Evolutionary conservation across 306 rosid species (phyloP), one percentile per base, ranked within the genome.

Genomic region (Abrus precatorius): DNA sequence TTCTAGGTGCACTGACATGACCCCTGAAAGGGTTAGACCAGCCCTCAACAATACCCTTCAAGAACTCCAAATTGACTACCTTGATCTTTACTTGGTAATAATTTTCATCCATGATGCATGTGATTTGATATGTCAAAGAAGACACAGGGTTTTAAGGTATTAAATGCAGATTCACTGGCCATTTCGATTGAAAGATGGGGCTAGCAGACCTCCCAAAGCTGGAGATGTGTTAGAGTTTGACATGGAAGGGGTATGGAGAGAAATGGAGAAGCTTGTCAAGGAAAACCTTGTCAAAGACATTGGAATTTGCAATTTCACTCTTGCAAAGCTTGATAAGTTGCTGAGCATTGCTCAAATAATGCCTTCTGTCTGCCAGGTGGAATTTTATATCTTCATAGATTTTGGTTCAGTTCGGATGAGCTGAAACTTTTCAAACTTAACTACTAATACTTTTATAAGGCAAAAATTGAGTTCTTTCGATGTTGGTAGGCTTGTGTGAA

Each of bases 41-140:
- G 94, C 91, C n/a, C 7, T 87, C 30, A 80, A 80, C 69, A 84
- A 82, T 9, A 86, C 91, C 61, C 88, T 91, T 81, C 79, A 87
- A 88, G 88, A 85, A 13, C 94, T 88, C 61, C 87, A 86, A 80
- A 84, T 90, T 79, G 91, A 88, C 84, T 88, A 82, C 88, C 88
- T 91, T 47, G 87, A 91, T 84, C 92, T 91, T 77, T 84, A 85
- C 81, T 75, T 85, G 90, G 91, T 88, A 86, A 71, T 29, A 52
- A 82, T 43, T 33, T 74, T 7, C 28, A 30, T 41, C 4, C 40
- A 57, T 28, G 71, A 27, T 65, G 11, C 38, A 63, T 29, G 73
- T 81, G 50, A 62, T 76, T 50, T 74, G 38, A 43, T 52, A 14
- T 40, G 48, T 33, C 10, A 7, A 59, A 48, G 41, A 41, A 81